Base-by-base conservation (phyloP, 1,284 basidiomycete genomes). In the Fistulina hepatica region DNA sequence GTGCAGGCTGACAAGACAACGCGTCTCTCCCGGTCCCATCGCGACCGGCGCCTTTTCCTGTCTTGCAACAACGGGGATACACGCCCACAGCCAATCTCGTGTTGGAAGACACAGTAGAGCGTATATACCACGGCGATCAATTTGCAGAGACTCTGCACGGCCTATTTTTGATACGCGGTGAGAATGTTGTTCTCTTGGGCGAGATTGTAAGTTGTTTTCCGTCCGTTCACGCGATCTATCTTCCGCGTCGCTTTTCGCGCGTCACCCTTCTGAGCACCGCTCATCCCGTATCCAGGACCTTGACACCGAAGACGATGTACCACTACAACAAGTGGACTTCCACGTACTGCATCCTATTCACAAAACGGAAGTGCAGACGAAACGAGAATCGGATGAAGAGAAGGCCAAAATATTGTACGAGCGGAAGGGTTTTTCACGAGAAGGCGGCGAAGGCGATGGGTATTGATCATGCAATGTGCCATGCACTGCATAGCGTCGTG, bases 151-250 rank as follows among this genome's bases (percentile, higher is more conserved):
- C 75, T 46, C 82, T 79, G 64, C 73, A 81, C 45, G 93, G 94
- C 4, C 71, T 98, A 16, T 92, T 90, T 58, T 72, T 98, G 47
- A 91, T 99, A 48, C 77, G 95, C 48, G 95, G 95, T 34, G 95
- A 99, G 69, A 99, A 99, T 56, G 95, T 99, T 16, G 95, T 98
- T 9, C 65, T 97, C 35, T 64, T 98, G 37, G 95, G 95, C 36
- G 95, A 99, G 71, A 84, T 99, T 42, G 94, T 97, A 55, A 56
- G 90, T 75, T 23, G 9, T 20, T 17, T 34, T n/a, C n/a, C n/a
- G n/a, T n/a, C n/a, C n/a, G n/a, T n/a, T n/a, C n/a, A 22, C 9
- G 23, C 16, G 12, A 11, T 35, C 19, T 17, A 7, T 33, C 13
- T 33, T 33, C 34, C 3, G n/a, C 16, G 24, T 27, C 32, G n/a